phyloP scores from a whole-genome alignment of 352 stramenopile species.

The Phytophthora rubi region DNA sequence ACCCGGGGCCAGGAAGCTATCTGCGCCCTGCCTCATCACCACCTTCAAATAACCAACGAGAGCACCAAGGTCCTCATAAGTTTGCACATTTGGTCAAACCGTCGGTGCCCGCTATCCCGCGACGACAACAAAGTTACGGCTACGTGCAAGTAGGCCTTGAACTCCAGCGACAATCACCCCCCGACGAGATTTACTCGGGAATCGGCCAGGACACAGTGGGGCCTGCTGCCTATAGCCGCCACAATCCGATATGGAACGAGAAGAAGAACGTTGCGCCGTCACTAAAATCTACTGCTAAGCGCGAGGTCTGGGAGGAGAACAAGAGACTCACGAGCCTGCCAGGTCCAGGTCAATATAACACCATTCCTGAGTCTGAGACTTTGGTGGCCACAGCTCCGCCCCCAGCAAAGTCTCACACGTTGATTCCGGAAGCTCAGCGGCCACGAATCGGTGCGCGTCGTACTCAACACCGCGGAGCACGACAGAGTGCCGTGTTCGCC shows the following conservation, averaged over 20 bases:
- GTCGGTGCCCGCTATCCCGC: constrained; percentile 70
- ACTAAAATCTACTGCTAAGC: constrained; percentile 72
- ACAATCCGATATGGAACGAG: constrained; percentile 66
- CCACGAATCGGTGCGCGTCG: constrained; percentile 34
- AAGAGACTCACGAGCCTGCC: constrained; percentile 54
- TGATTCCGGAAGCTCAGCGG: constrained; percentile 20
- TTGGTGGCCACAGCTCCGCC: constrained; percentile 5
- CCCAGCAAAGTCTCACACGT: constrained; percentile 1
- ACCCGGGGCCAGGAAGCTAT: constrained; percentile 70
- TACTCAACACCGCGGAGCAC: constrained; percentile 32
- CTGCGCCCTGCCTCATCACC: constrained; percentile 33
- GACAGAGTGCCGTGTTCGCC: constrained; percentile 72
- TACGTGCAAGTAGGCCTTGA: constrained; percentile 61
- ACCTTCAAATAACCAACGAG: constrained; percentile 33
- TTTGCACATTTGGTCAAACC: constrained; percentile 61
- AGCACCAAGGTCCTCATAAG: constrained; percentile 36
- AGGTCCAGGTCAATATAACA: constrained; percentile 71
- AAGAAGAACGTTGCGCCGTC: constrained; percentile 71
- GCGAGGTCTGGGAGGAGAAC: constrained; percentile 77
- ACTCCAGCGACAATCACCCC: constrained; percentile 51
- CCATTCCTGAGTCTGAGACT: constrained; percentile 7
- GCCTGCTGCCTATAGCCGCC: constrained; percentile 66
- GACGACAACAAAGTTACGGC: constrained; percentile 78
- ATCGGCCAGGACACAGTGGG: constrained; percentile 77
- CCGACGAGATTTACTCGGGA: constrained; percentile 65